Conservation (phyloP, 768 basidiomycete species). For the Ramaria sp. region DNA sequence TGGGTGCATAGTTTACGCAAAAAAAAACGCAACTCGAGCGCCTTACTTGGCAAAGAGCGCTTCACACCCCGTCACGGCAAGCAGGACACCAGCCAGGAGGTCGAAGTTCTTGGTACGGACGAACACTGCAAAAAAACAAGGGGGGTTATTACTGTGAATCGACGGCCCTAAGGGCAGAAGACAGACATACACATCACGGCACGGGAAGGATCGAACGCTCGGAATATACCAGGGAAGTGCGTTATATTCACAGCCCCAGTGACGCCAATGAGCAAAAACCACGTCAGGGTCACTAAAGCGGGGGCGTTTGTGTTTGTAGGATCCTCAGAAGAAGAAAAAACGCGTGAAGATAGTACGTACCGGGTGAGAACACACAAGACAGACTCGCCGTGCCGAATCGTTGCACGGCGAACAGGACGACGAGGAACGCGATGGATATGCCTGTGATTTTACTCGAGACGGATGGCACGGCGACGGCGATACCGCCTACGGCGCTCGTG, state of each 20-base stretch:
- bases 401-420: conserved; percentile 48
- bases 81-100: conserved; percentile 49
- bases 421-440: conserved; percentile 49
- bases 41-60: conserved; percentile 57
- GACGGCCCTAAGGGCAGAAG: too few species aligned
- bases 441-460: conserved; percentile 37
- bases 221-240: conserved; percentile 44
- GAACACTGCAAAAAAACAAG: conserved; percentile 39
- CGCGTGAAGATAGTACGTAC: conserved; percentile 20
- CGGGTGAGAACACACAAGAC: conserved; percentile 42
- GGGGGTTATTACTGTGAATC: too few species aligned
- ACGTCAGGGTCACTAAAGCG: conserved; percentile 37
- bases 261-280: conserved; percentile 41
- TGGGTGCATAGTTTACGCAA: neutral
- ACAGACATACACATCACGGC: conserved; percentile 43
- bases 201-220: conserved; percentile 58
- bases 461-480: conserved; percentile 46
- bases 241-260: conserved; percentile 52
- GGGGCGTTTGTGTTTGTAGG: neutral
- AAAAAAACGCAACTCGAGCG: neutral
- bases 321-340: neutral
- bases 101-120: conserved; percentile 54
- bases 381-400: conserved; percentile 48
- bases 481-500: conserved; percentile 58
- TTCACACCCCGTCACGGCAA: conserved; percentile 62